Evolutionary conservation across 2,329 filamentous ascomycete species (phyloP), one percentile per base, ranked within the genome.

Genomic region (Sporothrix brasiliensis): DNA sequence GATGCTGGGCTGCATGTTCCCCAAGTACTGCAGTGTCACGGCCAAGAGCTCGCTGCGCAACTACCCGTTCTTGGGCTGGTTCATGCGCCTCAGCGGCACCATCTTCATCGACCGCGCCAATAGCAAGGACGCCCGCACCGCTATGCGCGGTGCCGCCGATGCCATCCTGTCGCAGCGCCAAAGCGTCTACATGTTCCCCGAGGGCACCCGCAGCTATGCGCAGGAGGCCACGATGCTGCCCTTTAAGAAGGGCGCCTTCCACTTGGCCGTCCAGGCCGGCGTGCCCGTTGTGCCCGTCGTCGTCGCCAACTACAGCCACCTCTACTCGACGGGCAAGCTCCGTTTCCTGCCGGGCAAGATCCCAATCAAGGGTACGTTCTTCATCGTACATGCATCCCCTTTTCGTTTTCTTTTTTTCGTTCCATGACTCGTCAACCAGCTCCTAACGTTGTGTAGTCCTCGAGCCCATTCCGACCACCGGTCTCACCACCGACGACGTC

Each of bases 201-300:
- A 99, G 82, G 95, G 95, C 67, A 99, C 95, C 1, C 88, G 95
- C 75, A 96, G 92, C 79, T 97, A 98, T 82, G 86, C 91, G 70
- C 88, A 91, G 76, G 89, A 94, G 69, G 92, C 95, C 1, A 87
- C 86, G 71, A 82, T 99, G 76, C 84, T 98, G 69, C 92, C 93
- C n/a, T 99, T 98, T 86, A 99, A 99, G 83, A 99, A 99, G 84
- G 95, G 95, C 72, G 95, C 94, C 61, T 99, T 99, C 81, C 94
- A 99, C 80, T 86, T 99, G 47, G 95, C 95, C 60, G 88, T 99
- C 24, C 92, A 98, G 84, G 94, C 94, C 2, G 91, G 93, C 74
- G 95, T 97, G 6, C 94, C 94, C 34, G 92, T 99, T 76, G 90
- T 99, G 3, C 95, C 95, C 0, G 86, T 96, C 49, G 90, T 93